A percentile compares a stretch with the other conserved stretches of the same genome.
Evolutionary conservation across 169 alveolate genomes (phyloP).

Genomic region (Eimeria praecox): DNA sequence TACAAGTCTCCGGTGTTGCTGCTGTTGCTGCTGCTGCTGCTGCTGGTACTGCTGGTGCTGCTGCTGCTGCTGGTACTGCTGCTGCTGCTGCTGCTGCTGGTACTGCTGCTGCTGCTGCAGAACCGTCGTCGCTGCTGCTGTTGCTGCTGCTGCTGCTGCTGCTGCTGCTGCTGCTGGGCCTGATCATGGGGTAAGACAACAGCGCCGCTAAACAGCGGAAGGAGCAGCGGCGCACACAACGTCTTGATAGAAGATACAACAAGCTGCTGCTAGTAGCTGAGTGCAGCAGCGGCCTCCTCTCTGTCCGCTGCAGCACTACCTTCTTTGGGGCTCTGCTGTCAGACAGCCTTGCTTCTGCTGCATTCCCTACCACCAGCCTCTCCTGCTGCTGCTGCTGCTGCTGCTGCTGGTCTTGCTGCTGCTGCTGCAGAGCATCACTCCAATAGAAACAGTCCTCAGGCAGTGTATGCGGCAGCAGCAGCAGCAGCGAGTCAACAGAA

Average conservation of each 20-base stretch:
- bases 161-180: not conserved
- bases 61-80: not conserved
- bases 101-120: not conserved
- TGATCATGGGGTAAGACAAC: conserved; percentile 23
- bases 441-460: conserved; percentile 57
- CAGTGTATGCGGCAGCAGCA: conserved; percentile 68
- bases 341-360: conserved; percentile 3
- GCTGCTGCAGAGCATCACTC: not conserved
- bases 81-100: not conserved
- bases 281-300: conserved; percentile 51
- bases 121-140: not conserved
- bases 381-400: conserved; percentile 37
- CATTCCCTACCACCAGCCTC: conserved; percentile 4
- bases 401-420: conserved; percentile 61
- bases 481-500: conserved; percentile 26
- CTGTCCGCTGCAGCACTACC: conserved; percentile 62
- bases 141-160: conserved; percentile 6
- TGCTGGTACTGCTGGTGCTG: not conserved
- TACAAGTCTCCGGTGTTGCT: not conserved
- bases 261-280: conserved; percentile 50
- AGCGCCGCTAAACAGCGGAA: conserved; percentile 77
- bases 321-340: conserved; percentile 30
- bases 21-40: conserved; percentile 1
- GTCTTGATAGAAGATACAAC: conserved; percentile 4
- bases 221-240: conserved; percentile 78